Conservation (phyloP, 495 filamentous ascomycete genomes). For the Podospora anserina region DNA sequence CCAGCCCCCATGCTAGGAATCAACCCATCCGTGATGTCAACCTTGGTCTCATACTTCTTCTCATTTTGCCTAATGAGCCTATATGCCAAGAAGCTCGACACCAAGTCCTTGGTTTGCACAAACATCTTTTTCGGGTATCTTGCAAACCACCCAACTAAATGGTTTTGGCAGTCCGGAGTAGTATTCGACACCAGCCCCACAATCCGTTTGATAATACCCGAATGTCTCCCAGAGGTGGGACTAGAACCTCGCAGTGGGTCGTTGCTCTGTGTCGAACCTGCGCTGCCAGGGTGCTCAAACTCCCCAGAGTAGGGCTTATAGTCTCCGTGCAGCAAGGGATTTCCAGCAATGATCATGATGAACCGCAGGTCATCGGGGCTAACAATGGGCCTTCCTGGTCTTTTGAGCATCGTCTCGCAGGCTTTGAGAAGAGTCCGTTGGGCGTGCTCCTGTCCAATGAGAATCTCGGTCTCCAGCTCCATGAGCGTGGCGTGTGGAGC, state of each 20-base stretch:
- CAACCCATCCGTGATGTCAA: slow-evolving; percentile 60
- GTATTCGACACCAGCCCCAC: slow-evolving; percentile 76
- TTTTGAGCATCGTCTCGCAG: slow-evolving; percentile 78
- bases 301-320: slow-evolving; percentile 37
- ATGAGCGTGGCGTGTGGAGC: slow-evolving; percentile 35
- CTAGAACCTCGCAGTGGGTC: slow-evolving; percentile 22
- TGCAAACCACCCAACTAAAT: slow-evolving; percentile 82
- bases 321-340: slow-evolving; percentile 64
- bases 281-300: slow-evolving; percentile 27
- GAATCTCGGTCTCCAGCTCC: slow-evolving; percentile 57
- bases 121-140: slow-evolving; percentile 67
- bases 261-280: slow-evolving; percentile 13
- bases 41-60: slow-evolving; percentile 56
- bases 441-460: slow-evolving; percentile 65
- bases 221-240: slow-evolving; percentile 55
- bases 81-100: slow-evolving; percentile 79
- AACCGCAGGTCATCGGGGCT: slow-evolving; percentile 73
- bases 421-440: slow-evolving; percentile 74
- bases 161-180: slow-evolving; percentile 71
- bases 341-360: slow-evolving; percentile 78
- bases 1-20: slow-evolving; percentile 66
- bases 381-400: slow-evolving; percentile 69
- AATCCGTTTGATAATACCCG: slow-evolving; percentile 84
- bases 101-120: slow-evolving; percentile 67
- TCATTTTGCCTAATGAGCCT: slow-evolving; percentile 71